Percentiles rank a stretch among this genome's conserved stretches.
Evolutionary conservation across 2,329 filamentous ascomycete species (phyloP).

Genomic region (Exserohilum rostratum): DNA sequence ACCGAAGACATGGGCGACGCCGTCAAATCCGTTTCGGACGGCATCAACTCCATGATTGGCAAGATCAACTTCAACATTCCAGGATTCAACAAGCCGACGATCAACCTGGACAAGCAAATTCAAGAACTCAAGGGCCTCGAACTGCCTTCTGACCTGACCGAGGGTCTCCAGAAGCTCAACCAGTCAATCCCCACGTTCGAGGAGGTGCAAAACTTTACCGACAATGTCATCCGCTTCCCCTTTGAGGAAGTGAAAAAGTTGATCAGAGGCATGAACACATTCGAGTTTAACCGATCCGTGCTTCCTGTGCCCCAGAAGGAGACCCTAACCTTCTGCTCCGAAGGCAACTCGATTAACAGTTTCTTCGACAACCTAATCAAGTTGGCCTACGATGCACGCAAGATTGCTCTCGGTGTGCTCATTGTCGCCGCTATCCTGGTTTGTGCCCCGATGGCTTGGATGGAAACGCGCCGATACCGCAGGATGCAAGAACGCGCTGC

Average conservation of each 20-base stretch:
- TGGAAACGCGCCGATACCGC: constrained; percentile 79
- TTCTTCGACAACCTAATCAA: constrained; percentile 80
- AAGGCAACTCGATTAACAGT: constrained; percentile 77
- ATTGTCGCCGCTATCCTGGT: constrained; percentile 72
- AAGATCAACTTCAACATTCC: constrained; percentile 51
- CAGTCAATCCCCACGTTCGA: constrained; percentile 80
- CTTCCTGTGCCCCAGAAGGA: constrained; percentile 88
- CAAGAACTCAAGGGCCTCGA: constrained; percentile 71
- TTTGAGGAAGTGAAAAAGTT: constrained; percentile 80
- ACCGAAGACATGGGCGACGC: constrained; percentile 56
- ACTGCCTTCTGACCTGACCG: constrained; percentile 70
- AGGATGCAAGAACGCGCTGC: constrained; percentile 72
- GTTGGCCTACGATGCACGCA: constrained; percentile 71
- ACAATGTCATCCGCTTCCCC: constrained; percentile 74
- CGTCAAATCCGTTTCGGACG: constrained; percentile 41
- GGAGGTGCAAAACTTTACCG: constrained; percentile 81
- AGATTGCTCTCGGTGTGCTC: constrained; percentile 77
- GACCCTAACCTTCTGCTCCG: constrained; percentile 83
- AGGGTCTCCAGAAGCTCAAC: constrained; percentile 75
- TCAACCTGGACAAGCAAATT: constrained; percentile 71
- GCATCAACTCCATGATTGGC: constrained; percentile 49
- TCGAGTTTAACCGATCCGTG: constrained; percentile 75
- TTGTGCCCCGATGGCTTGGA: constrained; percentile 78
- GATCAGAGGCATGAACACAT: constrained; percentile 73
- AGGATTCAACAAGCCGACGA: constrained; percentile 55